Evolutionary conservation across 306 rosid species (phyloP), one percentile per base, ranked within the genome.

Genomic region (Rosa rugosa): DNA sequence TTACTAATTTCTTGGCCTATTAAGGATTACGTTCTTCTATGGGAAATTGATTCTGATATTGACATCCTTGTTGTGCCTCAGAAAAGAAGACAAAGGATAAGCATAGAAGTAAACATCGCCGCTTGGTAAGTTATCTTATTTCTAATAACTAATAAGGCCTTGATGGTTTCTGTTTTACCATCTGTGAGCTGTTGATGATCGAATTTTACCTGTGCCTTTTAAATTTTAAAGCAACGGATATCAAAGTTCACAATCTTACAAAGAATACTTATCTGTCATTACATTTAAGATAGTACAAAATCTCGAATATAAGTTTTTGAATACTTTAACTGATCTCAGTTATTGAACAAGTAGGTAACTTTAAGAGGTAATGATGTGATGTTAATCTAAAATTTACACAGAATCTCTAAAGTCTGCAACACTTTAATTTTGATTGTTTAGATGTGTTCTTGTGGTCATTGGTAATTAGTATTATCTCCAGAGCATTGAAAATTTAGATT

Each of bases 1-100:
- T 66, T 77, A 70, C 12, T 66, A 27, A 6, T 78, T 11, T 54
- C 50, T 62, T 41, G 22, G 23, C 51, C 75, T 50, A 41, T 77
- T 0, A 16, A 16, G 34, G 14, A 69, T 78, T 73, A 73, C 68
- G 44, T 80, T 80, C 59, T 72, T 56, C n/a, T 56, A n/a, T 73
- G 62, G 41, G 53, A 57, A 57, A 22, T 23, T 45, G 34, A 20
- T 45, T 36, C 54, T 73, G 40, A 54, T 79, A 64, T 74, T 76
- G 23, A 47, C 50, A 45, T 57, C 25, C 49, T 77, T 78, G 42
- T 86, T 75, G 72, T 70, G 67, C 79, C 60, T 80, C 90, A 91
- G 99, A 86, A 63, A 95, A 87, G 91, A 91, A 86, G 83, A 81
- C 81, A 31, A 95, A 90, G 85, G 98, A 90, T 72, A 86, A 57